Evolutionary conservation across 1,284 basidiomycete species (phyloP).

Genomic region (Xanthoconium separans): DNA sequence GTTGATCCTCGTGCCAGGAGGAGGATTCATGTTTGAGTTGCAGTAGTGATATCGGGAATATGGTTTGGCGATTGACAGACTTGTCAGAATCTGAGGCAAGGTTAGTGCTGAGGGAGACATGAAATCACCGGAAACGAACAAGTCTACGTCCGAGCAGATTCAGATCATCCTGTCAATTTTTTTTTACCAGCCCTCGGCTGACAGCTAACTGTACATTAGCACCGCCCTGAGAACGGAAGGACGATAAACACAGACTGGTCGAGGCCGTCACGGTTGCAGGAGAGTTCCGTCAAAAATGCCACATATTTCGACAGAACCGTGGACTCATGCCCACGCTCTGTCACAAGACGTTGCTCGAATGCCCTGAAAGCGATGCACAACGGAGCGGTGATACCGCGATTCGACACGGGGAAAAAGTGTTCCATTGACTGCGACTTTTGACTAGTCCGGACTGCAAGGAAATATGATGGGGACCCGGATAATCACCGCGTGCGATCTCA

Average conservation of each 20-base stretch:
- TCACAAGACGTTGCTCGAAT: not conserved
- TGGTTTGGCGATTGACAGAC: not conserved
- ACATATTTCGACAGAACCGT: too few relatives aligned
- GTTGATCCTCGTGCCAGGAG: constrained; percentile 5
- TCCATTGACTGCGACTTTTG: not conserved
- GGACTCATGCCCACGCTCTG: not conserved
- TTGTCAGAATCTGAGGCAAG: too few relatives aligned
- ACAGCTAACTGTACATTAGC: too few relatives aligned
- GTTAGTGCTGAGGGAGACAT: not conserved
- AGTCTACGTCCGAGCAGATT: not conserved
- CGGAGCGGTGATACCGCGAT: constrained; percentile 2
- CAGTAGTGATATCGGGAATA: not conserved
- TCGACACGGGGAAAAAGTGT: not conserved
- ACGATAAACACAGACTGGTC: too few relatives aligned
- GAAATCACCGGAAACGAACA: not conserved
- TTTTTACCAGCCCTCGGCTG: not conserved
- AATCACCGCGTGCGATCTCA: constrained; percentile 30
- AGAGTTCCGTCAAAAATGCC: too few relatives aligned
- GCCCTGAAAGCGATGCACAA: constrained; percentile 1
- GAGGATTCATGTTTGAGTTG: not conserved
- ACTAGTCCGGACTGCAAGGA: constrained; percentile 16
- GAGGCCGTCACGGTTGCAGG: too few relatives aligned
- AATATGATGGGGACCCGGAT: constrained; percentile 8
- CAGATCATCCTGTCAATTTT: not conserved
- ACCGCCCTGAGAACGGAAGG: too few relatives aligned